A percentile compares a stretch with the other conserved stretches of the same genome.
These are phyloP conservation scores for Fusarium tricinctum DNA, from an alignment of 2,329 filamentous ascomycete species.

Conservation along the genomic window DNA sequence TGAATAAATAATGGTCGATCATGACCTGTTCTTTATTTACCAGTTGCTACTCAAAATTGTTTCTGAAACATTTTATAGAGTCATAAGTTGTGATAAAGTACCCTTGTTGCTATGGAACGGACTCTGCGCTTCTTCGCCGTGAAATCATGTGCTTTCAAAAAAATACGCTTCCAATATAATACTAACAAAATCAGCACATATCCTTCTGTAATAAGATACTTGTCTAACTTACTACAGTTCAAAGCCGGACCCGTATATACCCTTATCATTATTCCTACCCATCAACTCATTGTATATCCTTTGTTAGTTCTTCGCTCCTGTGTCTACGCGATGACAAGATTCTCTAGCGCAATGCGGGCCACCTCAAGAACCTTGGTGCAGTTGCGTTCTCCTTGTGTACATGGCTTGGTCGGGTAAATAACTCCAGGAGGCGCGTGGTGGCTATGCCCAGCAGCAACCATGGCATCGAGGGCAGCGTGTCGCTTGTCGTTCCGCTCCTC, in stretches of 20 bases:
- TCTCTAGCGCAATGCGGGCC: constrained; percentile 67
- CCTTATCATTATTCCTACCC: neutral
- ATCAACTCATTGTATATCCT: neutral
- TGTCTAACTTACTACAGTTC: neutral
- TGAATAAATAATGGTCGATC: neutral
- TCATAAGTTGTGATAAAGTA: neutral
- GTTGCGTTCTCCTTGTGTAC: constrained; percentile 55
- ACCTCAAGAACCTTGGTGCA: constrained; percentile 68
- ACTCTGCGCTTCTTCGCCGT: neutral
- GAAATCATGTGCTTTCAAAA: neutral
- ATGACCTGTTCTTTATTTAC: neutral
- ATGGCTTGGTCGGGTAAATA: constrained; percentile 43
- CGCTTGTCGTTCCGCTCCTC: constrained; percentile 64
- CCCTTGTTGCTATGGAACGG: neutral
- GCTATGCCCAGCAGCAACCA: constrained; percentile 57
- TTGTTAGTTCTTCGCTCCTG: neutral
- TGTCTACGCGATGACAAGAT: constrained; percentile 65
- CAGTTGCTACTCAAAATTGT: neutral
- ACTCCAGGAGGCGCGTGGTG: constrained; percentile 46
- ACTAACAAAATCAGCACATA: neutral
- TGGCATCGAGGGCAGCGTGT: constrained; percentile 64
- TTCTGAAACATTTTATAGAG: neutral
- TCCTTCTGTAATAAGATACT: neutral
- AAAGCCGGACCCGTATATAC: neutral
- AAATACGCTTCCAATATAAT: neutral